Base-by-base conservation (phyloP, 352 stramenopile species). In the Phytophthora vignae region DNA sequence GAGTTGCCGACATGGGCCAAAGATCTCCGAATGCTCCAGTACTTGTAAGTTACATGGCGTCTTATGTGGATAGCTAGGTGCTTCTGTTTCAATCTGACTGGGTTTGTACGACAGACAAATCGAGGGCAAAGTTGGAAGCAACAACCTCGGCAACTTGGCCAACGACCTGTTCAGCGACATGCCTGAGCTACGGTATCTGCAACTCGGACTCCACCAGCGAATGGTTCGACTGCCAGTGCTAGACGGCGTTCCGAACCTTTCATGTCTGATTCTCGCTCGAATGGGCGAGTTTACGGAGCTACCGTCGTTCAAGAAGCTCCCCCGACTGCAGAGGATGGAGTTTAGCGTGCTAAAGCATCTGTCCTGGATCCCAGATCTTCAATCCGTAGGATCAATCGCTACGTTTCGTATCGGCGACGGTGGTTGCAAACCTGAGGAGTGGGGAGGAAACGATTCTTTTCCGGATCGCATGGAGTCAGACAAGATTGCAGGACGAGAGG, bases 91-190 rank as follows among this genome's bases (percentile, higher is more conserved):
- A 17, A 19, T 49, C 17, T 49, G 42, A 49, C 42, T 49, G 42
- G 19, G 17, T 36, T 56, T 8, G 15, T n/a, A 17, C 36, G 14
- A 17, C 25, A 88, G 81, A n/a, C 78, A 86, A 60, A 71, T 88
- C 17, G 81, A 84, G 74, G 81, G 81, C 12, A 81, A 70, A 27
- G 49, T 75, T 3, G 65, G 64, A 0, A 61, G 48, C 33, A 22
- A 33, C 17, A 83, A 82, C n/a, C 63, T 75, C n/a, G 55, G 50
- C 1, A 33, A 58, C 15, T 38, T 88, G 19, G 17, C 50, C 0
- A 54, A 59, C 9, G 60, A 77, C 38, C 59, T 89, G 2, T 88
- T 90, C 57, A 57, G 29, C 4, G 27, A 69, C 10, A 78, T 85
- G 68, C 58, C 63, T 0, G 63, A 72, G 7, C 55, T 90, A 10